Evolutionary conservation across 768 basidiomycete genomes (phyloP).

Genomic region (Auricularia cornea): DNA sequence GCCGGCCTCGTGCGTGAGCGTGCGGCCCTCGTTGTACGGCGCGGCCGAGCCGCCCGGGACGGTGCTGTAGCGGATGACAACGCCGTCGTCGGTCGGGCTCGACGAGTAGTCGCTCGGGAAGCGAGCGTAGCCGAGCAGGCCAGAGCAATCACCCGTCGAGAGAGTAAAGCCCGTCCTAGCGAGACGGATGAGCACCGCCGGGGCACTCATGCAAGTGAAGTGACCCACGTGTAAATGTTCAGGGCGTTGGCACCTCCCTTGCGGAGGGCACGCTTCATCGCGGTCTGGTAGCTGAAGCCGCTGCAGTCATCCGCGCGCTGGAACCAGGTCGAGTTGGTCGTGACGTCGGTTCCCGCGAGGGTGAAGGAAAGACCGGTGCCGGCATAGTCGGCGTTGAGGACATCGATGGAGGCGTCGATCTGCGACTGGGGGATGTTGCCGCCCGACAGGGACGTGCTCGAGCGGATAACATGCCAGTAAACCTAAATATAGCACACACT

Average conservation of each 20-base stretch:
- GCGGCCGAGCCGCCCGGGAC: slow-evolving; percentile 22
- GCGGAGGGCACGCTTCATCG: slow-evolving; percentile 31
- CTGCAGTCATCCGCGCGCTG: slow-evolving; percentile 16
- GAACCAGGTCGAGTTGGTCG: slow-evolving; percentile 18
- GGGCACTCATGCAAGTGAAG: too few relatives aligned
- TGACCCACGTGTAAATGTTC: slow-evolving; percentile 27
- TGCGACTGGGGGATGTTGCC: slow-evolving; percentile 4
- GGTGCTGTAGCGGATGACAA: slow-evolving; percentile 25
- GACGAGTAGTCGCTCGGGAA: slow-evolving; percentile 26
- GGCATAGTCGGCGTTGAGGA: slow-evolving; percentile 13
- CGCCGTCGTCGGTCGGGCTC: slow-evolving; percentile 27
- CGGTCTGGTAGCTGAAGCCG: slow-evolving; percentile 18
- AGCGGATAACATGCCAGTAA: not conserved
- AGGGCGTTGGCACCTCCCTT: slow-evolving; percentile 18
- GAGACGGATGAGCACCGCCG: not conserved
- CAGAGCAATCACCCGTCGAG: slow-evolving; percentile 16
- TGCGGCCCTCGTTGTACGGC: slow-evolving; percentile 11
- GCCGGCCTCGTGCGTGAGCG: slow-evolving; percentile 31
- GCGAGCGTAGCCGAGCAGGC: slow-evolving; percentile 29
- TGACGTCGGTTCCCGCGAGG: slow-evolving; percentile 12
- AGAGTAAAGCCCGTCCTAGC: not conserved
- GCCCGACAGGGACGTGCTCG: not conserved
- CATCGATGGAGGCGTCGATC: slow-evolving; percentile 14
- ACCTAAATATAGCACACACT: not conserved
- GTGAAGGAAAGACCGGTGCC: slow-evolving; percentile 11